Evolutionary conservation across 441 rosid genomes (phyloP).

Genomic region (Syzygium malaccense): DNA sequence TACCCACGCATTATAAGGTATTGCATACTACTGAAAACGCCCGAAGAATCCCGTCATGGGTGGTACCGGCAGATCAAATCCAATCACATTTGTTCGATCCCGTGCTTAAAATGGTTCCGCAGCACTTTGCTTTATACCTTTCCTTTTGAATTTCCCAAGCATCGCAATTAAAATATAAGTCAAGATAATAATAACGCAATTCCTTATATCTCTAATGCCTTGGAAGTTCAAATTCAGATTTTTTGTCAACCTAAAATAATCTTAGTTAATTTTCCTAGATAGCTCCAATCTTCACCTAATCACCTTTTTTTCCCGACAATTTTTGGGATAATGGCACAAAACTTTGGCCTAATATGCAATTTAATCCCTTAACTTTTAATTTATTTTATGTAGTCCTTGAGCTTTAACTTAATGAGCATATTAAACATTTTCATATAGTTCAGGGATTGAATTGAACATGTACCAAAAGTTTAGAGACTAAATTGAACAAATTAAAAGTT

Average conservation of each 20-base stretch:
- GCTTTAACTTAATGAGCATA: too few species aligned
- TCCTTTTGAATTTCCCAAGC: background rate
- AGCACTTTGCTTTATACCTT: background rate
- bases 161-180: background rate
- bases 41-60: background rate
- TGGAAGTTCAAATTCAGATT: background rate
- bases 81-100: background rate
- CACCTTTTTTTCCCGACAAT: background rate
- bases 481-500: too few species aligned
- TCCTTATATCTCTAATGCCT: background rate
- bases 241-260: background rate
- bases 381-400: too few species aligned
- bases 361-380: too few species aligned
- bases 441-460: too few species aligned
- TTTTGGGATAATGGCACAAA: too few species aligned
- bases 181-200: background rate
- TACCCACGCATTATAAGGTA: rapidly evolving
- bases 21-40: rapidly evolving
- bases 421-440: too few species aligned
- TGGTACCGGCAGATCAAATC: background rate
- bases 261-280: background rate
- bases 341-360: too few species aligned
- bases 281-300: background rate
- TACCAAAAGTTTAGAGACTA: too few species aligned
- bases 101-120: rapidly evolving